A percentile compares a stretch with the other conserved stretches of the same genome.
Conservation (phyloP, 2,329 filamentous ascomycete genomes). For the Aspergillus intermedius region DNA sequence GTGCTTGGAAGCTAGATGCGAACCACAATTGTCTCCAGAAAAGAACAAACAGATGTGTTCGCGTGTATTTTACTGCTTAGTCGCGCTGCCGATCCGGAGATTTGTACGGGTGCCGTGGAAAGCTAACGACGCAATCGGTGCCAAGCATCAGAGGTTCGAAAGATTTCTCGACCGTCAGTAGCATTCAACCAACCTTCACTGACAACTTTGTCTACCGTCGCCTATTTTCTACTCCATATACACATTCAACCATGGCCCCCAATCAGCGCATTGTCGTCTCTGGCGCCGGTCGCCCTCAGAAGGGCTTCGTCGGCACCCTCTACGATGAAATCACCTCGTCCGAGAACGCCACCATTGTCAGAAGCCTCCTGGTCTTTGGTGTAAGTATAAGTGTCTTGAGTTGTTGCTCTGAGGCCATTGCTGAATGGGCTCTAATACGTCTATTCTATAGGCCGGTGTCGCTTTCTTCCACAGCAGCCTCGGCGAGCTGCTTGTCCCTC, state of each 20-base stretch:
- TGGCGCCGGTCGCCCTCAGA: constrained; percentile 34
- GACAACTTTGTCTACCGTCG: background rate
- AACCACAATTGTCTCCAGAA: background rate
- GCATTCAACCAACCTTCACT: background rate
- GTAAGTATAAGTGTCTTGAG: constrained; percentile 42
- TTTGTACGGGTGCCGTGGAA: constrained; percentile 19
- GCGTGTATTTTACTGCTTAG: background rate
- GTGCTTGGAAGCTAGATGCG: background rate
- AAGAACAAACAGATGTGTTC: background rate
- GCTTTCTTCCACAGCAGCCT: constrained; percentile 62
- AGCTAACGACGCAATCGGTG: constrained; percentile 29
- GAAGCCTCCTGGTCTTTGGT: constrained; percentile 61
- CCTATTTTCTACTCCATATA: constrained; percentile 3
- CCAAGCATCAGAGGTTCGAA: constrained; percentile 21
- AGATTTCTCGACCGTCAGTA: constrained; percentile 26
- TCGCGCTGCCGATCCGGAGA: constrained; percentile 13
- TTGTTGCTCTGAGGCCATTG: constrained; percentile 2
- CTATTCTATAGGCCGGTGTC: constrained; percentile 51
- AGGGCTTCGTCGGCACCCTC: constrained; percentile 51
- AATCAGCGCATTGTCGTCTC: constrained; percentile 53
- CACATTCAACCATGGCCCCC: constrained; percentile 51
- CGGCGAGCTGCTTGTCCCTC: constrained; percentile 61
- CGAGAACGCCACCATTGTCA: constrained; percentile 63
- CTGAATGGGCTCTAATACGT: constrained; percentile 6
- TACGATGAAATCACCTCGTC: constrained; percentile 59